These are phyloP conservation scores for Russula lepida DNA, from an alignment of 768 basidiomycete species.

Conservation along the genomic window DNA sequence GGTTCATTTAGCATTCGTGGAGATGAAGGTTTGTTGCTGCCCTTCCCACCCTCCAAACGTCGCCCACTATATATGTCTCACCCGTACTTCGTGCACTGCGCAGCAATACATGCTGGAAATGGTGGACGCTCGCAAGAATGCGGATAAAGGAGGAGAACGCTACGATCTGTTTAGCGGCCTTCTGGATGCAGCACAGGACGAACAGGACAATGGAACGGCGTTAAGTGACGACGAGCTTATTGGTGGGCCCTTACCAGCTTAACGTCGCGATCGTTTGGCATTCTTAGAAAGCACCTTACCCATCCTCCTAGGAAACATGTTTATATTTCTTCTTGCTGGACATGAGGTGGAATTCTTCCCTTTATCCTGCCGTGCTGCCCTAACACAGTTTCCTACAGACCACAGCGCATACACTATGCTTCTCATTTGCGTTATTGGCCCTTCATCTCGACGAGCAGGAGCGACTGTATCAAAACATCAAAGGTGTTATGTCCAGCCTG, in stretches of 20 bases:
- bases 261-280: not conserved
- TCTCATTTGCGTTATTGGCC: conserved; percentile 35
- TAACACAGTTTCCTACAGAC: conserved; percentile 24
- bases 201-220: conserved; percentile 10
- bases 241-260: conserved; percentile 10
- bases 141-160: conserved; percentile 18
- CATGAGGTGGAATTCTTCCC: conserved; percentile 23
- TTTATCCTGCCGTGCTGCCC: not conserved
- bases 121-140: conserved; percentile 19
- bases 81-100: not conserved
- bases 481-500: conserved; percentile 25
- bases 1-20: conserved; percentile 33
- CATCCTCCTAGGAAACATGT: conserved; percentile 22
- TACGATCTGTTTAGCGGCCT: conserved; percentile 26
- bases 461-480: conserved; percentile 31
- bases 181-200: conserved; percentile 20
- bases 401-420: conserved; percentile 32
- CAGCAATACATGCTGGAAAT: conserved; percentile 26
- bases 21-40: conserved; percentile 31
- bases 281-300: not conserved
- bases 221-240: conserved; percentile 23
- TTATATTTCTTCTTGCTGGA: conserved; percentile 31
- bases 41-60: too few relatives aligned
- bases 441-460: conserved; percentile 37
- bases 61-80: not conserved